Base-by-base conservation (phyloP, 176 grass and related monocot species). In the Metroxylon sagu region DNA sequence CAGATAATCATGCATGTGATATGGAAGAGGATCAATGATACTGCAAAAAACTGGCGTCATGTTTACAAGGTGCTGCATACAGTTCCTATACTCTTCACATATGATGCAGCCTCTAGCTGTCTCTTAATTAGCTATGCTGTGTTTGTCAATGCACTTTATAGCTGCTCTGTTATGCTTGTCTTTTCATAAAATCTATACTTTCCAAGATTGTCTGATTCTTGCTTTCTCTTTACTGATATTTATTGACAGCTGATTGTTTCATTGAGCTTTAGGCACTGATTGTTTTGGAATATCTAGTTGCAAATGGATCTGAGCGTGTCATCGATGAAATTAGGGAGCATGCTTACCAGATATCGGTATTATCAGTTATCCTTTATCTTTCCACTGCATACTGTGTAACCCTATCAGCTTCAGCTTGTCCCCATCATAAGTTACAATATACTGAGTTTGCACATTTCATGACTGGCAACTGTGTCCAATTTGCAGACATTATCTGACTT, bases 1-100 rank as follows among this genome's bases (percentile, higher is more conserved):
- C 84, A 85, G 77, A 89, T 98, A 84, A 79, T 98, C 51, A 89
- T 98, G 93, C 83, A 80, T 67, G 75, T 98, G 59, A 81, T 98
- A 55, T 98, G 93, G 93, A 98, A 98, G 84, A 88, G 93, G 79
- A 82, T 98, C 59, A 98, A 78, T 58, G 93, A 98, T 30, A 98
- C 87, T 18, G 88, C 87, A 23, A 98, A 98, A 81, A 98, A 98
- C 49, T 98, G 93, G 93, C 85, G 93, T 48, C 93, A 98, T 70
- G 93, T 92, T 67, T 98, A 92, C 74, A 98, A 98, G 93, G 93
- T 95, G 29, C 53, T 55, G 26, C 6, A 67, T 54, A 53, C 35
- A 43, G 35, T 43, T 43, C 12, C 35, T 6, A 12, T 19, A 54
- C 26, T 30, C 18, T 30, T 18, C 25, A 16, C 28, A 12, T 14